Evolutionary conservation across 2,329 filamentous ascomycete species (phyloP), one percentile per base, ranked within the genome.

Genomic region (Orbilia brochopaga): DNA sequence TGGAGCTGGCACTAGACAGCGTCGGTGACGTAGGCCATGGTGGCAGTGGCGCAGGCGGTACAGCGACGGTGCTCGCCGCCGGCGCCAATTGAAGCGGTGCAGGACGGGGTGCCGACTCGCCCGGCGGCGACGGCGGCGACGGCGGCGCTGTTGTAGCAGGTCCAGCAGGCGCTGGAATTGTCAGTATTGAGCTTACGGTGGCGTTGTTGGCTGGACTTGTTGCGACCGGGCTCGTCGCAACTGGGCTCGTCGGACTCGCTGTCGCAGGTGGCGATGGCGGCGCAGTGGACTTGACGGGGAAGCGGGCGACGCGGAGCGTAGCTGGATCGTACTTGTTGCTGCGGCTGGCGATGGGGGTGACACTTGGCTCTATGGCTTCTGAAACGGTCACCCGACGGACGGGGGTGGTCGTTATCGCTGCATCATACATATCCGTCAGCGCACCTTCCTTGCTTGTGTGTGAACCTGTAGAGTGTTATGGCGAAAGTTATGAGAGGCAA

Each of bases 321-420:
- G 52, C 53, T 30, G 65, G 65, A 35, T 69, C 58, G 17, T 69
- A 70, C 50, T 37, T 59, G 23, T 51, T 51, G 21, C 17, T 35
- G 24, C 58, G 66, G 13, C 57, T 23, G 2, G 32, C 48, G 10
- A 24, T 56, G 3, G 59, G 44, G 30, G 24, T 35, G 8, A 17
- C 5, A 24, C 58, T 30, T 13, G 59, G 17, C 13, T 64, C 66
- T n/a, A 64, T 40, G 2, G 58, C 63, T 27, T 54, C 59, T 1
- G 59, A 35, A 3, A 70, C 66, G 23, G 59, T 63, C 13, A 70
- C 54, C n/a, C 65, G 46, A 19, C 58, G 65, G 21, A 63, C 58
- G 35, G 57, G 66, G 7, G 66, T 52, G 6, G 58, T 40, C n/a
- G 48, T 70, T 24, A 46, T 69, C 30, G 65, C 65, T 69, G n/a